A percentile compares a stretch with the other conserved stretches of the same genome.
These are phyloP conservation scores for Anisodus acutangulus DNA, from an alignment of 257 asterid genomes.

Conservation along the genomic window DNA sequence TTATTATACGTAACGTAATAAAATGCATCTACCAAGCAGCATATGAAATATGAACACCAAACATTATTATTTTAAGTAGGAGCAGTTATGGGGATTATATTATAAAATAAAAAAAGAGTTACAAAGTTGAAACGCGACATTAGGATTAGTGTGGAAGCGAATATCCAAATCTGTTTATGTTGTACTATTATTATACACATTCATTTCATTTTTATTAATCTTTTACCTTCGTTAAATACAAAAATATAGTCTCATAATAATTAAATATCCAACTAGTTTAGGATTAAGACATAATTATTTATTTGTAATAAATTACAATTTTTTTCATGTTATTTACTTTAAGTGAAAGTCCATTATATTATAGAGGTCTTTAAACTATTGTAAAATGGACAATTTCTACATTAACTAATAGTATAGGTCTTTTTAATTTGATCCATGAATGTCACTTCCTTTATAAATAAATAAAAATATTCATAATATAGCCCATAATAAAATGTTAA, in stretches of 20 bases:
- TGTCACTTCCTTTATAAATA: background rate
- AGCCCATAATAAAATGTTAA: background rate
- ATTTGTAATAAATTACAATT: too few relatives aligned
- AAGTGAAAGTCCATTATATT: too few relatives aligned
- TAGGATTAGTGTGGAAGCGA: background rate
- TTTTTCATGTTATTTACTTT: too few relatives aligned
- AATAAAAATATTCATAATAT: background rate
- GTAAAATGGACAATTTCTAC: background rate
- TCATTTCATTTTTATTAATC: too few relatives aligned
- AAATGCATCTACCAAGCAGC: constrained; percentile 10
- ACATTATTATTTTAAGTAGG: background rate
- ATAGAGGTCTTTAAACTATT: too few relatives aligned
- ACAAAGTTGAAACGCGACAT: background rate
- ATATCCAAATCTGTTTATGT: background rate
- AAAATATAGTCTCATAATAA: too few relatives aligned
- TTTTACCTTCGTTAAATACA: too few relatives aligned
- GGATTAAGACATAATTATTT: too few relatives aligned
- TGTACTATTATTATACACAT: too few relatives aligned
- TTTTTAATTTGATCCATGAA: background rate
- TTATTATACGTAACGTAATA: background rate
- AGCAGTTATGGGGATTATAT: background rate
- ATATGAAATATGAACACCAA: background rate
- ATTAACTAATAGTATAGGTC: background rate
- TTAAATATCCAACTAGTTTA: too few relatives aligned
- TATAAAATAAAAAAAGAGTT: background rate